These are phyloP conservation scores for Tripterygium wilfordii DNA, from an alignment of 177 flowering plant species.

Conservation along the genomic window DNA sequence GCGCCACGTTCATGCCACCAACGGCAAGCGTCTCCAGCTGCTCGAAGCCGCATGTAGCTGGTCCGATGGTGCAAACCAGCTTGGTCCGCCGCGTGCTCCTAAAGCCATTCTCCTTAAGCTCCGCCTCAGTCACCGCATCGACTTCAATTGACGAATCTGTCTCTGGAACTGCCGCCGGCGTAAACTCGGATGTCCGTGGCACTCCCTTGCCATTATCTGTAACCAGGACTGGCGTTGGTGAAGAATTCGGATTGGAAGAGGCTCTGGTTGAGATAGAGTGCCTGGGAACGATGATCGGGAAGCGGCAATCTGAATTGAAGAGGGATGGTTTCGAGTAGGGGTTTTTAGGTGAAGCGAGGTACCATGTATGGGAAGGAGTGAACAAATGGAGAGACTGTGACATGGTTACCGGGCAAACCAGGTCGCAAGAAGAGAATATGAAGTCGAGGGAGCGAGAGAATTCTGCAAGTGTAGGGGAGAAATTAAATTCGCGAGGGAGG, in stretches of 20 bases:
- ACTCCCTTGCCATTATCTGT: conserved; percentile 25
- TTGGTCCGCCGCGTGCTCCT: conserved; percentile 69
- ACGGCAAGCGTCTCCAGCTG: conserved; percentile 91
- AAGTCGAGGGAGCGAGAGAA: too few relatives aligned
- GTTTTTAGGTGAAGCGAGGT: conserved; percentile 9
- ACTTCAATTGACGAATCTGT: conserved; percentile 40
- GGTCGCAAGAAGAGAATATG: neutral
- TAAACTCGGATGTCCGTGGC: neutral
- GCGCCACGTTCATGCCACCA: conserved; percentile 98
- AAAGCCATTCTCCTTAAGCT: conserved; percentile 89
- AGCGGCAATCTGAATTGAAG: conserved; percentile 8
- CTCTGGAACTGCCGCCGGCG: neutral
- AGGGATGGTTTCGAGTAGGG: conserved; percentile 6
- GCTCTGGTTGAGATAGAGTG: conserved; percentile 12
- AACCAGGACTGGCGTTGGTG: conserved; percentile 16
- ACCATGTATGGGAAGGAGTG: conserved; percentile 13
- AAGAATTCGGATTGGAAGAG: conserved; percentile 23
- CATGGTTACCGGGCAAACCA: conserved; percentile 11
- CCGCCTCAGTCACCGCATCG: conserved; percentile 73
- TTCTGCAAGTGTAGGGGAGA: neutral
- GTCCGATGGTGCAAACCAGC: conserved; percentile 68
- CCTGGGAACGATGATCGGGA: too few relatives aligned
- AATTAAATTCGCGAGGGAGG: neutral
- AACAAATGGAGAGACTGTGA: conserved; percentile 29
- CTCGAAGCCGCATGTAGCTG: conserved; percentile 71